phyloP scores from a whole-genome alignment of 2,329 filamentous ascomycete genomes.

The Capronia coronata region DNA sequence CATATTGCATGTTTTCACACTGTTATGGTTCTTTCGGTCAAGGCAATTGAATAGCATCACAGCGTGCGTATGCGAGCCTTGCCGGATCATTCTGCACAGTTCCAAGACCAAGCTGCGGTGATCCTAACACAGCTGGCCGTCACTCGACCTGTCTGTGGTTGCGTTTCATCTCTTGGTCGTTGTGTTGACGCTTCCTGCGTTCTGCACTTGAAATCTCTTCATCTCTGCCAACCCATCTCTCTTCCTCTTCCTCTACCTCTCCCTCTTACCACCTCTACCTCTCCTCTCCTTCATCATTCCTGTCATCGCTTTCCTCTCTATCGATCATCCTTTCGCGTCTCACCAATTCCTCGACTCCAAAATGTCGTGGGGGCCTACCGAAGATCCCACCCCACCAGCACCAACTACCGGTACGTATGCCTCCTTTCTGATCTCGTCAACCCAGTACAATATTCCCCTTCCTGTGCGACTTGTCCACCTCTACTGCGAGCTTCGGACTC shows the following conservation, averaged over 20 bases:
- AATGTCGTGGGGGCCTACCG: background rate
- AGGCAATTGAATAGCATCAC: too few relatives aligned
- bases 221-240: background rate
- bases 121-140: background rate
- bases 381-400: background rate
- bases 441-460: background rate
- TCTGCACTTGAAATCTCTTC: background rate
- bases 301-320: background rate
- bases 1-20: too few relatives aligned
- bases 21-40: too few relatives aligned
- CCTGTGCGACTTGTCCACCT: background rate
- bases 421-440: background rate
- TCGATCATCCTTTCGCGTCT: background rate
- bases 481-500: background rate
- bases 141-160: background rate
- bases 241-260: background rate
- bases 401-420: background rate
- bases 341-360: background rate
- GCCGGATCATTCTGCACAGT: too few relatives aligned
- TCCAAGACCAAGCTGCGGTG: background rate
- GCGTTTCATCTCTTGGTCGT: background rate
- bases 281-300: background rate
- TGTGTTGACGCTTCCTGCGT: background rate
- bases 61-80: too few relatives aligned
- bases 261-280: background rate